Evolutionary conservation across 495 filamentous ascomycete species (phyloP), one percentile per base, ranked within the genome.

Genomic region (Xylaria cubensis): DNA sequence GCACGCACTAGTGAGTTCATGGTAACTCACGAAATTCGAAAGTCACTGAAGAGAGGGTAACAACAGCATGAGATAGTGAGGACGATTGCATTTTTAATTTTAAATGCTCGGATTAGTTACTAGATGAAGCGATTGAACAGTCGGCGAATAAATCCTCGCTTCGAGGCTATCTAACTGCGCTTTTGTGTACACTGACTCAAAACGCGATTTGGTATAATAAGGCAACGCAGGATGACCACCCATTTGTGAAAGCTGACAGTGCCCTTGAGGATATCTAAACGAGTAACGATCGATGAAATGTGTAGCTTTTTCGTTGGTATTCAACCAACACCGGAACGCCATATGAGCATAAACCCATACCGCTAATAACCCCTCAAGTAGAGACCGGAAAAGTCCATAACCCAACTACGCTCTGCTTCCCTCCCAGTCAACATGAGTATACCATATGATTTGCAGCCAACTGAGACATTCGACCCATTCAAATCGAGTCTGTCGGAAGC

Each of bases 351-450:
- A 15, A 51, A 51, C 51, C 53, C 61, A 56, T 55, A 59, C 42
- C 69, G 63, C 34, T 59, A 58, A 50, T 50, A 58, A 59, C 48
- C 50, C 36, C 36, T 29, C 21, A 39, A 4, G 39, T 19, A 29
- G n/a, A 42, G 50, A 69, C 55, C 55, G 67, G 36, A n/a, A 63
- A 63, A 32, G 36, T 42, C 32, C 46, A 94, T 84, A 97, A 97
- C 90, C 97, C 26, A 32, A 26, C 44, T 19, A 71, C 39, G 32
- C 24, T 73, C 75, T 70, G 64, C 69, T 74, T 66, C 53, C 70
- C 41, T 69, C 61, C 21, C n/a, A 58, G 39, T 73, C 34, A 13
- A 71, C 69, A 29, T 56, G 26, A 1, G 39, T 42, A 46, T 64
- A 36, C 34, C 26, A 34, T 39, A 39, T 39, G 12, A 24, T 50